phyloP scores from a whole-genome alignment of 2,329 filamentous ascomycete species.

The Cryoendolithus antarcticus region DNA sequence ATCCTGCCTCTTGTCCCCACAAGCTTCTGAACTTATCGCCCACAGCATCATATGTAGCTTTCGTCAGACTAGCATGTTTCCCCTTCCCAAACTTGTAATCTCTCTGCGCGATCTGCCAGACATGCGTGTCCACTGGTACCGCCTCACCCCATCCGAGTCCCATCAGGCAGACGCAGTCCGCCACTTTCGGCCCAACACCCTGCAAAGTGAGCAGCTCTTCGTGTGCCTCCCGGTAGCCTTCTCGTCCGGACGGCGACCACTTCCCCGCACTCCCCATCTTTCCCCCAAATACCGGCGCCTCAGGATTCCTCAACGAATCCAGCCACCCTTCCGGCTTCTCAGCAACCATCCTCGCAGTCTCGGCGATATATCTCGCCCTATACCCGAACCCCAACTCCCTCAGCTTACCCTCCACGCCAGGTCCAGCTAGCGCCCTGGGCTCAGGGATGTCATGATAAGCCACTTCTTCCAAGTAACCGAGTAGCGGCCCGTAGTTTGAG shows the following conservation, averaged over 20 bases:
- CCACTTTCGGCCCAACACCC: conserved; percentile 91
- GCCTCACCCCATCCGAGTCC: conserved; percentile 91
- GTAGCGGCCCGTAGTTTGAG: conserved; percentile 64
- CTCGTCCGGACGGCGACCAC: conserved; percentile 39
- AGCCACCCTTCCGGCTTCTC: conserved; percentile 62
- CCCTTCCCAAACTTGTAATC: conserved; percentile 86
- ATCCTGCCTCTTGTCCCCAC: conserved; percentile 90
- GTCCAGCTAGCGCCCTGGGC: conserved; percentile 56
- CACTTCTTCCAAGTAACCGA: conserved; percentile 50
- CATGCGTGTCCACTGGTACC: conserved; percentile 92
- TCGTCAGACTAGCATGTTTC: conserved; percentile 75
- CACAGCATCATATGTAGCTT: conserved; percentile 77
- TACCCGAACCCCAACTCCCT: conserved; percentile 86
- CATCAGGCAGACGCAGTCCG: conserved; percentile 94
- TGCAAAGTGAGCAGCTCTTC: conserved; percentile 64
- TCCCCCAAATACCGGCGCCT: conserved; percentile 48
- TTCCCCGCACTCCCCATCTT: conserved; percentile 33
- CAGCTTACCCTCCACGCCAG: conserved; percentile 67
- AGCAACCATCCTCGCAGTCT: conserved; percentile 67
- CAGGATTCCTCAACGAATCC: conserved; percentile 63
- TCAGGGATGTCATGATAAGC: conserved; percentile 79
- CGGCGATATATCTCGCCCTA: conserved; percentile 79
- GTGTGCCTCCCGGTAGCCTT: conserved; percentile 69
- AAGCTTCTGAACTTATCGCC: conserved; percentile 78
- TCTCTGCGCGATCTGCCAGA: conserved; percentile 94